These are phyloP conservation scores for Ganoderma meredithae DNA, from an alignment of 1,284 basidiomycete genomes.

Conservation along the genomic window DNA sequence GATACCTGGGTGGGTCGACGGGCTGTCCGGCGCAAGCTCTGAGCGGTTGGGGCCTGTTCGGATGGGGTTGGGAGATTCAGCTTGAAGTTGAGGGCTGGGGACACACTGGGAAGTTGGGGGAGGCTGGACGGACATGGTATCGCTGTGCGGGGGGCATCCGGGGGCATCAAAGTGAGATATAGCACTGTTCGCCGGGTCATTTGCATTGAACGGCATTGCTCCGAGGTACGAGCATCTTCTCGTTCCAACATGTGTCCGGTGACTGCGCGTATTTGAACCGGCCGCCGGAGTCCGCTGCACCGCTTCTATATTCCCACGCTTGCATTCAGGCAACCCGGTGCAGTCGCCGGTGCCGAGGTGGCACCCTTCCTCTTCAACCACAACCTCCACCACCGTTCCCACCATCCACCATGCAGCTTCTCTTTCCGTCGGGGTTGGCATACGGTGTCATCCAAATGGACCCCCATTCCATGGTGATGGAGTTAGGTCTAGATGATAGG, in stretches of 20 bases:
- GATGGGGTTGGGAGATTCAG: neutral
- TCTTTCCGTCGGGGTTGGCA: neutral
- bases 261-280: too few relatives aligned
- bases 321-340: too few relatives aligned
- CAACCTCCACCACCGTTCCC: neutral
- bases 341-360: too few relatives aligned
- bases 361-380: neutral
- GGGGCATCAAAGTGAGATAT: neutral
- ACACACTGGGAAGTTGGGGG: neutral
- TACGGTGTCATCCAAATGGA: slow-evolving; percentile 12
- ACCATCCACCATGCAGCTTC: slow-evolving; percentile 7
- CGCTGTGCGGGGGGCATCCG: neutral
- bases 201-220: neutral
- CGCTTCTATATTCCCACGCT: too few relatives aligned
- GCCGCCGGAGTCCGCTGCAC: too few relatives aligned
- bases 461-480: slow-evolving; percentile 13
- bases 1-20: neutral
- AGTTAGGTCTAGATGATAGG: slow-evolving; percentile 3
- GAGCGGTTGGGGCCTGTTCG: neutral
- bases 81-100: neutral
- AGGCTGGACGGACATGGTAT: neutral
- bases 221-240: neutral
- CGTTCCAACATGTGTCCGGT: too few relatives aligned
- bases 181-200: neutral
- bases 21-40: neutral